Evolutionary conservation across 257 asterid species (phyloP).

Genomic region (Galeopsis tetrahit): DNA sequence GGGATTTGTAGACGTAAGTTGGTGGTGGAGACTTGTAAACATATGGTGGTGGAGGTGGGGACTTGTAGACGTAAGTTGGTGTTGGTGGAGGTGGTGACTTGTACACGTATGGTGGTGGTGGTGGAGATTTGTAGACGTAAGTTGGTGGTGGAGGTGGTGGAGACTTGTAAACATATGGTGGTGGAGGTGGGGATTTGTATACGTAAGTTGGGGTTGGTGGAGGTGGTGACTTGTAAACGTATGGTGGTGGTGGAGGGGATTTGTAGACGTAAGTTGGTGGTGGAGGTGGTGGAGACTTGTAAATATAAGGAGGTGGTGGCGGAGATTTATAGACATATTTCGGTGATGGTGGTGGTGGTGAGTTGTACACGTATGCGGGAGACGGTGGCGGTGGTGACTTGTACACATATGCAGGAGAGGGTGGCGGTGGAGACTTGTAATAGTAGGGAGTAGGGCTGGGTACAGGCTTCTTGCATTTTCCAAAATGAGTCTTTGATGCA

Average conservation of each 20-base stretch:
- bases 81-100: slow-evolving; percentile 41
- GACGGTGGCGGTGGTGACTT: slow-evolving; percentile 50
- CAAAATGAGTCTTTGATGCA: slow-evolving; percentile 62
- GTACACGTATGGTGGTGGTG: slow-evolving; percentile 28
- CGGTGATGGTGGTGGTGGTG: slow-evolving; percentile 41
- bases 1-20: slow-evolving; percentile 29
- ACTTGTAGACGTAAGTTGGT: not conserved
- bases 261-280: not conserved
- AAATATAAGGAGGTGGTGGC: not conserved
- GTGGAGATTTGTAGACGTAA: slow-evolving; percentile 32
- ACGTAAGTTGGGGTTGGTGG: slow-evolving; percentile 26
- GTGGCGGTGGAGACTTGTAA: slow-evolving; percentile 65
- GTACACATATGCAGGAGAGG: slow-evolving; percentile 34
- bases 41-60: slow-evolving; percentile 34
- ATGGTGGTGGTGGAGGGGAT: slow-evolving; percentile 27
- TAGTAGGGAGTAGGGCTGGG: slow-evolving; percentile 61
- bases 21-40: slow-evolving; percentile 11
- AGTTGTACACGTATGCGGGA: slow-evolving; percentile 20
- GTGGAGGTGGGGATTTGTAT: slow-evolving; percentile 41
- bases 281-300: slow-evolving; percentile 47
- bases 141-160: slow-evolving; percentile 39
- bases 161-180: not conserved
- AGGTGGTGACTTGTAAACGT: slow-evolving; percentile 41
- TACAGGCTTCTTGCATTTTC: slow-evolving; percentile 51
- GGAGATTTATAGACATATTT: slow-evolving; percentile 20